Conservation (phyloP, 2,329 filamentous ascomycete species). For the Colletotrichum siamense region DNA sequence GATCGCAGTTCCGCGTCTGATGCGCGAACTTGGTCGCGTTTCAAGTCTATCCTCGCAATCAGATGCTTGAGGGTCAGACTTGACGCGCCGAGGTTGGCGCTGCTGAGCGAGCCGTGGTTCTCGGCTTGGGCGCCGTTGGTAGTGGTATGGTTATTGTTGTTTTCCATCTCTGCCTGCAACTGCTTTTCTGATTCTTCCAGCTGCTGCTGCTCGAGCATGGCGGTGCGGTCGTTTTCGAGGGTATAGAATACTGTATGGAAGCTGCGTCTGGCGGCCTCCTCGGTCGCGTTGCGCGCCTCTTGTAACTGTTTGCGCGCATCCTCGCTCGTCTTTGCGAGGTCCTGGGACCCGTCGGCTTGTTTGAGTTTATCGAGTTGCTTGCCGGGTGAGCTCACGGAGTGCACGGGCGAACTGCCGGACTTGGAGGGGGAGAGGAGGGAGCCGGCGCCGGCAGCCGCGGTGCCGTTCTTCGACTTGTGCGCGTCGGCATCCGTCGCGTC, state of each 20-base stretch:
- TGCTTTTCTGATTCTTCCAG: constrained; percentile 96
- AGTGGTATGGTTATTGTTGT: constrained; percentile 59
- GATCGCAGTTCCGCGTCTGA: constrained; percentile 92
- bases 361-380: constrained; percentile 58
- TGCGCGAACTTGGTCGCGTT: constrained; percentile 86
- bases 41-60: constrained; percentile 92
- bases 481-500: constrained; percentile 66
- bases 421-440: constrained; percentile 72
- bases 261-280: constrained; percentile 86
- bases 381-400: constrained; percentile 66
- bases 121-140: constrained; percentile 57
- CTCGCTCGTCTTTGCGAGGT: constrained; percentile 74
- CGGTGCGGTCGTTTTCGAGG: constrained; percentile 90
- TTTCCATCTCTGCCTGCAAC: constrained; percentile 92
- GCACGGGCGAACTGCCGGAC: constrained; percentile 70
- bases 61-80: constrained; percentile 96
- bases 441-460: constrained; percentile 57
- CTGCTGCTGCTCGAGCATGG: constrained; percentile 97
- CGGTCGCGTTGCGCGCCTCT: constrained; percentile 87
- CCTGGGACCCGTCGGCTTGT: constrained; percentile 50
- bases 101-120: constrained; percentile 89
- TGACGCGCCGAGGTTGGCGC: constrained; percentile 92
- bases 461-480: constrained; percentile 57
- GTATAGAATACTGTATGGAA: constrained; percentile 97
- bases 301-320: constrained; percentile 93